A percentile compares a stretch with the other conserved stretches of the same genome.
These are phyloP conservation scores for Mycena latifolia DNA, from an alignment of 768 basidiomycete genomes.

Conservation along the genomic window DNA sequence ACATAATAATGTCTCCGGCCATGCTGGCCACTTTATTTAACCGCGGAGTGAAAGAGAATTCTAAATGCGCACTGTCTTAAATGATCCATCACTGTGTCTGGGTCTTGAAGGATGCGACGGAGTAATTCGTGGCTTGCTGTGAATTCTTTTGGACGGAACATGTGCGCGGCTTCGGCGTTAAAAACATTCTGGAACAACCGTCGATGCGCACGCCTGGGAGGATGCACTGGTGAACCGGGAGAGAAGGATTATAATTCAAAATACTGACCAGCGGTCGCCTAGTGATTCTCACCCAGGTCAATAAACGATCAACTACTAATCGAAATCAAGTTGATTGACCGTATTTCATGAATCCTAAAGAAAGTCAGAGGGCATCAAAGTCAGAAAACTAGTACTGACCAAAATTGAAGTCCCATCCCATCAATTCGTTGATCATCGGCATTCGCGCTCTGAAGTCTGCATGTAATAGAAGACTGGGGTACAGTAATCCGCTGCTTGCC, in stretches of 20 bases:
- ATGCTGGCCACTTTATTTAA: slow-evolving; percentile 7
- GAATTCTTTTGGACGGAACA: not conserved
- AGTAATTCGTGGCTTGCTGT: not conserved
- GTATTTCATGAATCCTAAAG: not conserved
- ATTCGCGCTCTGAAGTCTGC: not conserved
- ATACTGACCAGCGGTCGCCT: not conserved
- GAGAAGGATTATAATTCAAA: not conserved
- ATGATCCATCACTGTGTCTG: not conserved
- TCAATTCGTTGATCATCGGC: not conserved
- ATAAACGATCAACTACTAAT: too few species aligned
- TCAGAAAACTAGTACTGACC: not conserved
- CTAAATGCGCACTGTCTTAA: not conserved
- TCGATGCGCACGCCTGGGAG: not conserved
- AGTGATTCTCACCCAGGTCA: too few species aligned
- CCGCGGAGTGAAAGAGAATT: not conserved
- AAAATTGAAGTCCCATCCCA: not conserved
- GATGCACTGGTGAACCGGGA: too few species aligned
- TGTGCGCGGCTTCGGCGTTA: not conserved
- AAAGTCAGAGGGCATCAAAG: not conserved
- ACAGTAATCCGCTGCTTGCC: not conserved
- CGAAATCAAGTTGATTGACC: not conserved
- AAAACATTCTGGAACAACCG: not conserved
- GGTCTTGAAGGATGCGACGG: not conserved
- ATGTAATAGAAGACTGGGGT: not conserved
- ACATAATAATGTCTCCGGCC: slow-evolving; percentile 54